These are phyloP conservation scores for Tricladium varicosporioides DNA, from an alignment of 2,329 filamentous ascomycete species.

Conservation along the genomic window DNA sequence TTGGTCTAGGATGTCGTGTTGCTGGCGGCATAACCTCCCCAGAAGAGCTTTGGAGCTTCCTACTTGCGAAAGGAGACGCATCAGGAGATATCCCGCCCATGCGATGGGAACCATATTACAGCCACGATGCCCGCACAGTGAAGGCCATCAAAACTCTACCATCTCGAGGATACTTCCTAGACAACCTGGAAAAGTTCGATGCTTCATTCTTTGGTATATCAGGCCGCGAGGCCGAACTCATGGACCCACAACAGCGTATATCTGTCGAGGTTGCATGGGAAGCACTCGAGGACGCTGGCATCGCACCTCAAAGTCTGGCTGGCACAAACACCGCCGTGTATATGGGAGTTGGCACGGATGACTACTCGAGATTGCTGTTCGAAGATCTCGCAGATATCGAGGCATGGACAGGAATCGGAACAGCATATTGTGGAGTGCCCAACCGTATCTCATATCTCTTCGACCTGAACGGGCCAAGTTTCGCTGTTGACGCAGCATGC, in stretches of 20 bases:
- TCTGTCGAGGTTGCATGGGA: constrained; percentile 62
- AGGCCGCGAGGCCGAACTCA: constrained; percentile 34
- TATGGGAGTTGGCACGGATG: constrained; percentile 33
- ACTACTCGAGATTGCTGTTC: constrained; percentile 37
- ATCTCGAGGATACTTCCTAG: constrained; percentile 29
- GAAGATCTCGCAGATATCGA: constrained; percentile 39
- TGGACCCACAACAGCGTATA: constrained; percentile 37
- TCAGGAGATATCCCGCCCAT: too few species aligned
- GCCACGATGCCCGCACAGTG: too few species aligned
- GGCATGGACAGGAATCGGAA: constrained; percentile 37
- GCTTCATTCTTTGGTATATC: constrained; percentile 40
- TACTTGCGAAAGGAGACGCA: too few species aligned
- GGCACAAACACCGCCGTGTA: constrained; percentile 10
- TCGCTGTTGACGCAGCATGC: constrained; percentile 45
- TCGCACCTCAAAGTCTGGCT: constrained; percentile 45
- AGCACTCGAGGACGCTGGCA: constrained; percentile 63
- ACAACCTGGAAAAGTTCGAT: constrained; percentile 36
- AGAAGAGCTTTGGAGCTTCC: too few species aligned
- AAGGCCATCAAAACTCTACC: too few species aligned
- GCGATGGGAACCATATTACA: too few species aligned
- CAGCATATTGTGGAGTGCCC: constrained; percentile 37
- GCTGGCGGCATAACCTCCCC: too few species aligned
- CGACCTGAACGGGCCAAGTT: constrained; percentile 38
- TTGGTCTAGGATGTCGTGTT: too few species aligned
- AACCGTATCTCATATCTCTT: constrained; percentile 40